Evolutionary conservation across 371 early-diverging fungal species (phyloP).

Genomic region (Nosema granulosis): DNA sequence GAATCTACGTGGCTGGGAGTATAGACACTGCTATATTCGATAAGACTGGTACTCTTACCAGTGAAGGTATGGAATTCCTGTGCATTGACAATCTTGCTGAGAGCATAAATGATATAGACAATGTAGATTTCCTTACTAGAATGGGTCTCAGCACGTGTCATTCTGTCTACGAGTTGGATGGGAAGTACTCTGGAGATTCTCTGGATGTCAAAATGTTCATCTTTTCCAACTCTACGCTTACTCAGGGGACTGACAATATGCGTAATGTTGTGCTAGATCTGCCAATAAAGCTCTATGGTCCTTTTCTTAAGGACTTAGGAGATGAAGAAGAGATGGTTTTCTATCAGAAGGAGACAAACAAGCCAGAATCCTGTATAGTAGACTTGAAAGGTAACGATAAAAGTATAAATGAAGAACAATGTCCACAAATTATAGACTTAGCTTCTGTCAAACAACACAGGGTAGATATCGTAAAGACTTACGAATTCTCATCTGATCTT

Average conservation of each 20-base stretch:
- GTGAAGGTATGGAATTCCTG: constrained; percentile 89
- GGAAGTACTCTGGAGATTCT: constrained; percentile 86
- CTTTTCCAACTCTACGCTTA: constrained; percentile 70
- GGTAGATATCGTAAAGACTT: constrained; percentile 71
- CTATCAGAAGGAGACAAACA: neutral
- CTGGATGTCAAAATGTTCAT: constrained; percentile 96
- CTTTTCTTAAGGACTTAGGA: constrained; percentile 39
- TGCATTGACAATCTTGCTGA: constrained; percentile 70
- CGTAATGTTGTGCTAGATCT: constrained; percentile 13
- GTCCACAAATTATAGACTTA: too few relatives aligned
- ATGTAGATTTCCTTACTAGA: constrained; percentile 14
- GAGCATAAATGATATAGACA: neutral
- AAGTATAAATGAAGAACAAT: neutral
- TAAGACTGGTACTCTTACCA: constrained; percentile 97
- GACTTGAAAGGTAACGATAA: constrained; percentile 7
- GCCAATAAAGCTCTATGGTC: constrained; percentile 19
- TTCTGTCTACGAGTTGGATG: constrained; percentile 79
- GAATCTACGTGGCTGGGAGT: constrained; percentile 89
- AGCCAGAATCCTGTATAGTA: neutral
- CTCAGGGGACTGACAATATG: constrained; percentile 55
- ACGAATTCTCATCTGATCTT: constrained; percentile 84
- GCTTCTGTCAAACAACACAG: neutral
- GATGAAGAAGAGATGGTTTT: constrained; percentile 33
- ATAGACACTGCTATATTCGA: constrained; percentile 93
- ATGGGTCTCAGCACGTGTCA: constrained; percentile 87